Conservation (phyloP, 2,329 filamentous ascomycete species). For the Colletotrichum shisoi region DNA sequence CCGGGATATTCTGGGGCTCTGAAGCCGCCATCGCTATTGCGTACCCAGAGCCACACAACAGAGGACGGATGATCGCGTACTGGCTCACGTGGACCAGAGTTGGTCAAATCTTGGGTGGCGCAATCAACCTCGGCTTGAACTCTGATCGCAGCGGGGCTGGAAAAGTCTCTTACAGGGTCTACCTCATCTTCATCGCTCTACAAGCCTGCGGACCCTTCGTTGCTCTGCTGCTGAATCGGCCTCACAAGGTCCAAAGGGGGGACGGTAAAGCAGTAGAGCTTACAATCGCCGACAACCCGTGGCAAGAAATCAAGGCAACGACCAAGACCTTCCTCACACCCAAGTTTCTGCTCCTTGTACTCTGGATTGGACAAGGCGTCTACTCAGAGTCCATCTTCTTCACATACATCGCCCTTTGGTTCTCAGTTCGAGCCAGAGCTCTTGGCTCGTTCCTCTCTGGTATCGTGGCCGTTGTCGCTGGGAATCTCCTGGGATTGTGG, state of each 20-base stretch:
- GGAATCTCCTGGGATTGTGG: slow-evolving; percentile 69
- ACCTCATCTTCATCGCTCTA: slow-evolving; percentile 53
- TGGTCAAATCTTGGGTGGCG: slow-evolving; percentile 61
- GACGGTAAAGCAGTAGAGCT: slow-evolving; percentile 50
- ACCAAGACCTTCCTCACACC: slow-evolving; percentile 54
- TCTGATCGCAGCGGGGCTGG: slow-evolving; percentile 53
- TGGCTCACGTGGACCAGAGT: slow-evolving; percentile 68
- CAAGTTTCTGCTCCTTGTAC: slow-evolving; percentile 57
- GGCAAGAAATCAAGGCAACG: slow-evolving; percentile 65
- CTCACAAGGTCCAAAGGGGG: slow-evolving; percentile 54
- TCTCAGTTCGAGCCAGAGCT: slow-evolving; percentile 58
- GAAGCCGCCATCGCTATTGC: slow-evolving; percentile 49
- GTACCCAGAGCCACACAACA: slow-evolving; percentile 71
- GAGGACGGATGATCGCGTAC: slow-evolving; percentile 67
- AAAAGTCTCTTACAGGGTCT: slow-evolving; percentile 56
- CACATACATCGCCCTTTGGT: slow-evolving; percentile 57
- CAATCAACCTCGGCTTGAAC: slow-evolving; percentile 61
- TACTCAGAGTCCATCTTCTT: slow-evolving; percentile 55
- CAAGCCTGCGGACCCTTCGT: slow-evolving; percentile 57
- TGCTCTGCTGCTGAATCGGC: slow-evolving; percentile 55
- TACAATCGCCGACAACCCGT: slow-evolving; percentile 54
- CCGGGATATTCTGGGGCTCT: slow-evolving; percentile 50
- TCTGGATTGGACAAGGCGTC: slow-evolving; percentile 60
- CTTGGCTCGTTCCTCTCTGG: slow-evolving; percentile 57
- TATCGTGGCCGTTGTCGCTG: slow-evolving; percentile 67